Evolutionary conservation across 345 rosid species (phyloP), one percentile per base, ranked within the genome.

Genomic region (Sonneratia alba): DNA sequence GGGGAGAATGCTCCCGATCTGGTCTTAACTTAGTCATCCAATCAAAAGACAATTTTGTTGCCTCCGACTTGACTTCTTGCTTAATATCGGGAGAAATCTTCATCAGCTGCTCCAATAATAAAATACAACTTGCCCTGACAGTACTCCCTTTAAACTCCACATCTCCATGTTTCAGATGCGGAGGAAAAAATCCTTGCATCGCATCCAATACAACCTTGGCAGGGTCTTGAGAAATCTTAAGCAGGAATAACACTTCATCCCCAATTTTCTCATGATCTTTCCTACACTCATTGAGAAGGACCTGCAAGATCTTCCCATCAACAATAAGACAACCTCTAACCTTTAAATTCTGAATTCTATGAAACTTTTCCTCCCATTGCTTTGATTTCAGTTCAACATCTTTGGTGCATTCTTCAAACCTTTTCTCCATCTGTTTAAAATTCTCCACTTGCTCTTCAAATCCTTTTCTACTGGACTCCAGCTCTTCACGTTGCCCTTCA

Each of bases 171-270:
- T 62, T 81, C 73, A 77, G 73, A 67, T 75, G 79, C 19, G 87
- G 80, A 34, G 85, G 81, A 73, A 72, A 77, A 71, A 85, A 84
- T 57, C 82, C 83, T 72, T 81, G 63, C 72, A 89, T 73, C 53
- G 89, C 85, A 81, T 82, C 88, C 61, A 89, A 71, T 69, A 86
- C 90, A 70, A 89, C 84, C 78, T 80, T 83, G 27, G 86, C 86
- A 43, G 96, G 96, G 62, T 87, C 80, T 3, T 79, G 40, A 42
- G 84, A 85, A 34, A 64, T 45, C 34, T 75, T 65, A 18, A 86
- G 69, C 16, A 82, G 69, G 40, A 5, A 36, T 0, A 37, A 34
- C 9, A 87, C 79, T 66, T 80, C 81, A 11, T 71, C 36, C 47
- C 73, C 68, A 69, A 87, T 67, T 70, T 70, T 72, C 69, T 72